Evolutionary conservation across 768 basidiomycete genomes (phyloP).

Genomic region (Trametes gibbosa): DNA sequence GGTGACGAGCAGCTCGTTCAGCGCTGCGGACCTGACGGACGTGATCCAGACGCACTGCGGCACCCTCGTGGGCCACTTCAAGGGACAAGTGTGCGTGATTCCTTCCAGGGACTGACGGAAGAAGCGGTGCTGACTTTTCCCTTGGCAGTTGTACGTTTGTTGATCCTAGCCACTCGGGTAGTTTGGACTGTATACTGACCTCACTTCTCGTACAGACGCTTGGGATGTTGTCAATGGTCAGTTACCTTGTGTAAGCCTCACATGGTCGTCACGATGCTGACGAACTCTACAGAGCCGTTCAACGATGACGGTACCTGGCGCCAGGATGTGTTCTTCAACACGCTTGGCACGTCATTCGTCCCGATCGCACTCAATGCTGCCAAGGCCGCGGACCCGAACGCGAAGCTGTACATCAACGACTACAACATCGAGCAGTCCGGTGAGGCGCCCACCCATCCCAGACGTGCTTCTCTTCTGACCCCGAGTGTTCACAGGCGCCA

Average conservation of each 20-base stretch:
- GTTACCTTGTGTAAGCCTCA: not conserved
- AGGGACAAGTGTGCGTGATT: slow-evolving; percentile 30
- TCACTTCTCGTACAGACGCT: slow-evolving; percentile 29
- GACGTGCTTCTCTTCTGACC: not conserved
- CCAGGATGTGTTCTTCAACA: slow-evolving; percentile 49
- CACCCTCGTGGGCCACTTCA: slow-evolving; percentile 38
- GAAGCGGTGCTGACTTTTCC: not conserved
- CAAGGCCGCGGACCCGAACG: slow-evolving; percentile 49
- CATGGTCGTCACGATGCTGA: not conserved
- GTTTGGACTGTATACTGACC: slow-evolving; percentile 9
- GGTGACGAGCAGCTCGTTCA: slow-evolving; percentile 33
- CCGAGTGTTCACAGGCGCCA: slow-evolving; percentile 33
- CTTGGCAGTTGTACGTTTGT: slow-evolving; percentile 15
- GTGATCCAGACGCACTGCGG: slow-evolving; percentile 36
- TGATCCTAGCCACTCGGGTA: not conserved
- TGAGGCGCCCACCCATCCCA: not conserved
- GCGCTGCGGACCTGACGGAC: slow-evolving; percentile 29
- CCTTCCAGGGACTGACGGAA: not conserved
- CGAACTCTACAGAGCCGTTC: slow-evolving; percentile 41
- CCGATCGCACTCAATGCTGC: slow-evolving; percentile 51
- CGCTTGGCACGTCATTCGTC: slow-evolving; percentile 48
- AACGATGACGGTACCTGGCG: slow-evolving; percentile 61
- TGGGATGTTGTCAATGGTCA: slow-evolving; percentile 54
- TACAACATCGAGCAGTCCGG: slow-evolving; percentile 35
- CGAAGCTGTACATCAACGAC: slow-evolving; percentile 55